Evolutionary conservation across 2,329 filamentous ascomycete genomes (phyloP), one percentile per base, ranked within the genome.

Genomic region (Ophiostoma himal-ulmi): DNA sequence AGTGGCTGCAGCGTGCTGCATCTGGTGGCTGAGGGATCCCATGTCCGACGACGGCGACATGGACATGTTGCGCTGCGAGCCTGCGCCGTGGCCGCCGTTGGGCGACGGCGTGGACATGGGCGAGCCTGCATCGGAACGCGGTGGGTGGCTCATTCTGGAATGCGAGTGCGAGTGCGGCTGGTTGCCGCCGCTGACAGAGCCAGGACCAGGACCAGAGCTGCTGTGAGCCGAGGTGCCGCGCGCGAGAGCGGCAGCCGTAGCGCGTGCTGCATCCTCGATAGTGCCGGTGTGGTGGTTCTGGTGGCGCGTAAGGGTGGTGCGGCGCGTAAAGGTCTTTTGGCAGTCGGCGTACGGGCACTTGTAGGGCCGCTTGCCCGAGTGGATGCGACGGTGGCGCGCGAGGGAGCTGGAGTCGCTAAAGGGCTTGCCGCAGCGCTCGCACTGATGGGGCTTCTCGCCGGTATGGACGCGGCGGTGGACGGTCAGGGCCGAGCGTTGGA

Each of bases 371-470:
- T 95, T 97, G 71, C 95, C 95, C 4, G 93, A 96, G 78, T 99
- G 95, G 72, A 97, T 98, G 74, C 95, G 89, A 72, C 95, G 89
- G 81, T 99, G 95, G 70, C 95, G 88, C 17, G 95, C 95, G 30
- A 99, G 84, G 22, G 94, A 98, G 77, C 93, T 97, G 66, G 93
- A 96, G 79, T 99, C 95, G 77, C 94, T 97, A 77, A 99, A 99
- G 13, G 93, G 93, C 94, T 98, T 98, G 79, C 93, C 92, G 79
- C 95, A 98, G 73, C 92, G 89, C 81, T 97, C 95, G 78, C 95
- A 99, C 88, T 95, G 94, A 77, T 99, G 95, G 68, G 95, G 95
- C 81, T 99, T 99, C 82, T 98, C 95, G 74, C 95, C 95, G 1
- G 95, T 98, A 80, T 99, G 95, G 26, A 97, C 94, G 75, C 95